phyloP scores from a whole-genome alignment of 331 rosid species.

The Stylosanthes scabra region DNA sequence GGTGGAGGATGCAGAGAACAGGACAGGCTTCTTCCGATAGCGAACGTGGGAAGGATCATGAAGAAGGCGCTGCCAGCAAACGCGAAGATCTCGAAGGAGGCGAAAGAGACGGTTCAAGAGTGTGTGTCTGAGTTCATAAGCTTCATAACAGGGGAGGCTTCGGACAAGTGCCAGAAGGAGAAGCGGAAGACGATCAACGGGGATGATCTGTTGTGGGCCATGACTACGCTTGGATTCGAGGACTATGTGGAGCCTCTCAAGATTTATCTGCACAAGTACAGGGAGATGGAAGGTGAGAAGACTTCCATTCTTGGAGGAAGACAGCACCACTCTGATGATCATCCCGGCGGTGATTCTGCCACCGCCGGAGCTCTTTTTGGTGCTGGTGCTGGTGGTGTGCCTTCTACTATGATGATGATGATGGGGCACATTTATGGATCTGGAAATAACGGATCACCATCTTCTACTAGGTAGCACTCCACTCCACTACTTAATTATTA shows the following conservation, averaged over 20 bases:
- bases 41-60: constrained; percentile 67
- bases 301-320: constrained; percentile 16
- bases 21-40: constrained; percentile 60
- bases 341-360: neutral
- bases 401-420: constrained; percentile 39
- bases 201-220: constrained; percentile 68
- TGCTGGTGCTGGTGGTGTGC: constrained; percentile 20
- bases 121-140: constrained; percentile 75
- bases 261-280: constrained; percentile 51
- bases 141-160: constrained; percentile 68
- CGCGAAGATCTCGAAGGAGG: constrained; percentile 70
- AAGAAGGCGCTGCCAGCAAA: constrained; percentile 55
- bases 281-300: constrained; percentile 64
- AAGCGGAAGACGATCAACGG: constrained; percentile 74
- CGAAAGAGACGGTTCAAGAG: constrained; percentile 66
- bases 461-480: constrained; percentile 41
- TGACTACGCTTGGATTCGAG: constrained; percentile 64
- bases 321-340: neutral
- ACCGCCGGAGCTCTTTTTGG: neutral
- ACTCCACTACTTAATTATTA: no score
- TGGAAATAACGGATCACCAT: constrained; percentile 34
- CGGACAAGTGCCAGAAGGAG: constrained; percentile 67
- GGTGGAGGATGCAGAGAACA: constrained; percentile 44
- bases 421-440: constrained; percentile 51
- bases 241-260: constrained; percentile 57